Evolutionary conservation across 495 filamentous ascomycete species (phyloP), one percentile per base, ranked within the genome.

Genomic region (Annulohypoxylon nitens): DNA sequence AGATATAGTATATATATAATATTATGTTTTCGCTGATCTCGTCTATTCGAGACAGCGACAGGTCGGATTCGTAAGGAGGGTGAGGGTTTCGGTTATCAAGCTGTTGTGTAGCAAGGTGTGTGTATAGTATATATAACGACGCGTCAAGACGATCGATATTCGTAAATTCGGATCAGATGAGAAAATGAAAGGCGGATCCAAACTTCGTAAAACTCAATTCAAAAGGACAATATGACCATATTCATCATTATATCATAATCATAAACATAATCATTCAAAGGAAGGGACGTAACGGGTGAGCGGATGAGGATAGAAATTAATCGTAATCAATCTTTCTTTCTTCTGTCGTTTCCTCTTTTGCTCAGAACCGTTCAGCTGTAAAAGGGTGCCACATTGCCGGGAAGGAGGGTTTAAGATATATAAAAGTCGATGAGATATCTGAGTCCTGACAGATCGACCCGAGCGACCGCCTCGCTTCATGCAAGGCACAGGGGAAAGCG

Each of bases 401-500:
- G 72, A 70, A 45, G 37, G 12, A 33, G 43, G 43, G 43, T 16
- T 55, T 39, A 50, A 63, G 64, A 70, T 75, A 75, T 75, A 75
- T 71, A 75, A 74, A 74, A 63, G 41, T 36, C 47, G 64, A 61
- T 47, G 26, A 41, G 43, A 70, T 43, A 26, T 63, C 5, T 53
- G 48, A 70, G 63, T 50, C 25, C 59, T 68, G 33, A 18, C 51
- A 64, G 63, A 51, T 75, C 50, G 41, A 67, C 37, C 67, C 67
- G 67, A 68, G 26, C 41, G 59, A 64, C 67, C 63, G 53, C 72
- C 43, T 64, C 58, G 45, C 37, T 60, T 60, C 58, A 75, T 75
- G 72, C 72, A 75, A 70, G 72, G 59, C 63, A 75, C 72, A 75
- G 72, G 72, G 50, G 43, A 55, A 61, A 61, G 50, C 53, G 68